Conservation (phyloP, 441 rosid genomes). For the Aleurites moluccanus region DNA sequence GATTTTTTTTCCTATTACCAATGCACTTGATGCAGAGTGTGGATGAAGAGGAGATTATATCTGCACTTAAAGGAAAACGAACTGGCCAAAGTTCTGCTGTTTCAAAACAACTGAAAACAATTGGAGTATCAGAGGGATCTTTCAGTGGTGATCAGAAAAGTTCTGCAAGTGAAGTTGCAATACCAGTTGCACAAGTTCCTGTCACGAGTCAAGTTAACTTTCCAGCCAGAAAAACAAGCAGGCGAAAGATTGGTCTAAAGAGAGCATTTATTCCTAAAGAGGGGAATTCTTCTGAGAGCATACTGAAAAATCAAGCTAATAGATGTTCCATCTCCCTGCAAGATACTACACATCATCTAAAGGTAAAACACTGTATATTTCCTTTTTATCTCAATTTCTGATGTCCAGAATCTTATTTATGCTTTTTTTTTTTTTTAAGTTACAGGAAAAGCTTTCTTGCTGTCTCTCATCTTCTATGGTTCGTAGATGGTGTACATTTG, state of each 20-base stretch:
- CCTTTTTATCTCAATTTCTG: constrained; percentile 6
- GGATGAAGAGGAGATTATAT: constrained; percentile 47
- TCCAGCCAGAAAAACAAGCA: constrained; percentile 49
- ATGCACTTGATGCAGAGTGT: constrained; percentile 42
- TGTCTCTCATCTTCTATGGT: constrained; percentile 64
- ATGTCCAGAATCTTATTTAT: background rate
- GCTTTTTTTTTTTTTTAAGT: constrained; percentile 11
- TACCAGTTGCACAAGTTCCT: constrained; percentile 48
- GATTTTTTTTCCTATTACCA: constrained; percentile 5
- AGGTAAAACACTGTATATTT: constrained; percentile 43
- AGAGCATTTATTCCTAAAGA: constrained; percentile 41
- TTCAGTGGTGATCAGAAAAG: constrained; percentile 42
- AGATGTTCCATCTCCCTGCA: constrained; percentile 30
- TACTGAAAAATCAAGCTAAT: constrained; percentile 34
- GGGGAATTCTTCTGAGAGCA: constrained; percentile 40
- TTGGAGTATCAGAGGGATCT: constrained; percentile 40
- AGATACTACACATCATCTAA: constrained; percentile 36
- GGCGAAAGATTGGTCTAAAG: constrained; percentile 65
- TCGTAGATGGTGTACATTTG: constrained; percentile 85
- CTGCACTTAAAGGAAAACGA: constrained; percentile 44
- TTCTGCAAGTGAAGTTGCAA: constrained; percentile 32
- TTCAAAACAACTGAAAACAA: constrained; percentile 49
- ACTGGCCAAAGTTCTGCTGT: constrained; percentile 43
- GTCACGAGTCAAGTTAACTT: constrained; percentile 37
- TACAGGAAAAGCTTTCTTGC: constrained; percentile 68